Conservation (phyloP, 2,329 filamentous ascomycete species). For the Fusarium temperatum region DNA sequence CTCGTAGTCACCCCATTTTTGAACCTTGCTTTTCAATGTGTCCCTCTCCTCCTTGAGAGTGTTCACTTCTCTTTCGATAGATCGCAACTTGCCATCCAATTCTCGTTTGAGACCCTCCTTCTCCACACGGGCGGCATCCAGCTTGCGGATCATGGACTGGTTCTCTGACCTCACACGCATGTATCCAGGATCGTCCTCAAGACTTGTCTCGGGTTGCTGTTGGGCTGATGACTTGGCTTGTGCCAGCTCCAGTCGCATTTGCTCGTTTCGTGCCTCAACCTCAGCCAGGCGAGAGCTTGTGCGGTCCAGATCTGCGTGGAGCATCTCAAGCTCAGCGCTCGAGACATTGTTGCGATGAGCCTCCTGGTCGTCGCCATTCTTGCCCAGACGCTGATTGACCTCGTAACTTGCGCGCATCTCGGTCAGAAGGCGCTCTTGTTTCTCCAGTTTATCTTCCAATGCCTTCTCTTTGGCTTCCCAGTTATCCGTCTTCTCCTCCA, state of each 20-base stretch:
- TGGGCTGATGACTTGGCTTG: conserved; percentile 79
- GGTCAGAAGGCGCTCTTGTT: conserved; percentile 88
- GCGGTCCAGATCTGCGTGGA: conserved; percentile 89
- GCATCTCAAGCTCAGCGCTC: conserved; percentile 91
- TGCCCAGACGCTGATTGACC: conserved; percentile 88
- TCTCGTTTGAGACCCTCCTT: conserved; percentile 82
- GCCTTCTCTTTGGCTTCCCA: conserved; percentile 94
- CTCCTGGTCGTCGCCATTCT: conserved; percentile 69
- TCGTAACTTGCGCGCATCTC: conserved; percentile 98
- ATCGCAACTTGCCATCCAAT: conserved; percentile 77
- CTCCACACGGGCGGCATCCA: conserved; percentile 85
- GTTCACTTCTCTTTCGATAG: conserved; percentile 80
- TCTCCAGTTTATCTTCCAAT: conserved; percentile 92
- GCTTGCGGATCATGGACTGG: conserved; percentile 85
- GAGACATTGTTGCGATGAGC: conserved; percentile 73
- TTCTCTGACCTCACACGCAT: conserved; percentile 93
- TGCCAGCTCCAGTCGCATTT: conserved; percentile 87
- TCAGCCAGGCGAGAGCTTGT: conserved; percentile 88
- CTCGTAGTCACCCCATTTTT: conserved; percentile 93
- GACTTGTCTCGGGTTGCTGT: conserved; percentile 65
- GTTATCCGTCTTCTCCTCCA: conserved; percentile 94
- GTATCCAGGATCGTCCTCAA: conserved; percentile 91
- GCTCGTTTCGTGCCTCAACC: conserved; percentile 92
- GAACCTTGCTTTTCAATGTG: conserved; percentile 78
- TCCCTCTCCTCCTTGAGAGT: conserved; percentile 84